These are phyloP conservation scores for Athelia sp. DNA, from an alignment of 1,284 basidiomycete genomes.

Conservation along the genomic window DNA sequence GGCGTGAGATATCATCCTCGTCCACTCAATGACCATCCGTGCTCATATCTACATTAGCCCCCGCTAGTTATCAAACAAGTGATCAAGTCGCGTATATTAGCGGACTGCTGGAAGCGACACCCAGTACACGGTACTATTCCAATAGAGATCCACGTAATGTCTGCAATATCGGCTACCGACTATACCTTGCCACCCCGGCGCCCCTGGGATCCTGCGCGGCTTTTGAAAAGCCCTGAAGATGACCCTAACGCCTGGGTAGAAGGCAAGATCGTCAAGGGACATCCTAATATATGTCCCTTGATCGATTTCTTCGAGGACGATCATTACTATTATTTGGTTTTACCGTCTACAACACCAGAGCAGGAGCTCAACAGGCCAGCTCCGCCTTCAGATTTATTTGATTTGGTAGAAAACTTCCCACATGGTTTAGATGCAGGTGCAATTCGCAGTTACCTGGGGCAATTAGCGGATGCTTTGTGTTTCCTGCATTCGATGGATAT, in stretches of 20 bases:
- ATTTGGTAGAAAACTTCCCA: slow-evolving; percentile 88
- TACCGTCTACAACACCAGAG: slow-evolving; percentile 68
- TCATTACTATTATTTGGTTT: slow-evolving; percentile 92
- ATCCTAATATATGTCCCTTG: slow-evolving; percentile 90
- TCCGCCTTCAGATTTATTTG: slow-evolving; percentile 84
- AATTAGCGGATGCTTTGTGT: slow-evolving; percentile 88
- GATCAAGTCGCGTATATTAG: slow-evolving; percentile 96
- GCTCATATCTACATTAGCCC: slow-evolving; percentile 35
- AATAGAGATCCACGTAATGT: slow-evolving; percentile 99
- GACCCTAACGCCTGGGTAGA: slow-evolving; percentile 51
- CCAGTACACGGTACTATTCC: slow-evolving; percentile 94
- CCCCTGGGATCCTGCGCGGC: slow-evolving; percentile 76
- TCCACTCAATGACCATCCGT: slow-evolving; percentile 9
- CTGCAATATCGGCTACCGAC: slow-evolving; percentile 71
- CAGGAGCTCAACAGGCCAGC: slow-evolving; percentile 42
- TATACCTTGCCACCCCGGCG: slow-evolving; percentile 68
- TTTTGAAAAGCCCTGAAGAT: slow-evolving; percentile 11
- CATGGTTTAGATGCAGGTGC: slow-evolving; percentile 76
- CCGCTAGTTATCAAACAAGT: slow-evolving; percentile 94
- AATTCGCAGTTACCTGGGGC: slow-evolving; percentile 85
- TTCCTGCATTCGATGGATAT: slow-evolving; percentile 93
- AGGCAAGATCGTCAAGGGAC: slow-evolving; percentile 70
- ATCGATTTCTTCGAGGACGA: slow-evolving; percentile 98
- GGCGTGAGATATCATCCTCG: slow-evolving; percentile 57
- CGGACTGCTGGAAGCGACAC: slow-evolving; percentile 99